Conservation (phyloP, 2,329 filamentous ascomycete genomes). For the Domatiomyces globalis region DNA sequence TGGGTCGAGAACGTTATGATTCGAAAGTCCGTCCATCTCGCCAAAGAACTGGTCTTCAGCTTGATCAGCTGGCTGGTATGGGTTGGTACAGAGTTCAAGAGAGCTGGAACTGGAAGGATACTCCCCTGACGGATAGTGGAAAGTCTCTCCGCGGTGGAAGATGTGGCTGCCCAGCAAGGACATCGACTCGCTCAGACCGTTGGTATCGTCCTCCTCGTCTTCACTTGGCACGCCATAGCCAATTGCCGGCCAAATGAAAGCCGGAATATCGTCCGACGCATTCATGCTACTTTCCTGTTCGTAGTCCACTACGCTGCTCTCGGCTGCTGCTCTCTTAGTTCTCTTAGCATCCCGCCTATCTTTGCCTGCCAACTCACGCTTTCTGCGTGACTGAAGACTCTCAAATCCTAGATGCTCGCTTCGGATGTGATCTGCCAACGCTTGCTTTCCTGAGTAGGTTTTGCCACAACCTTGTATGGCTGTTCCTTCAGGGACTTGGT, state of each 20-base stretch:
- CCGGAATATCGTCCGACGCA: not conserved
- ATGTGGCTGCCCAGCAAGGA: slow-evolving; percentile 13
- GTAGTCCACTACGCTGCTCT: not conserved
- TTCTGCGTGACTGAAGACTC: slow-evolving; percentile 17
- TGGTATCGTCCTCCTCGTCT: slow-evolving; percentile 3
- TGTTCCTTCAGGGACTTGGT: slow-evolving; percentile 22
- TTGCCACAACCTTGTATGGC: slow-evolving; percentile 54
- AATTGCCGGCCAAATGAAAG: not conserved
- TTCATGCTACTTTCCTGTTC: not conserved
- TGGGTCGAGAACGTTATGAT: not conserved
- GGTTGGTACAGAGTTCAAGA: not conserved
- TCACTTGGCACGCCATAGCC: not conserved
- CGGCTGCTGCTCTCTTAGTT: not conserved
- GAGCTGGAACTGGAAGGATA: slow-evolving; percentile 4
- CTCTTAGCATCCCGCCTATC: not conserved
- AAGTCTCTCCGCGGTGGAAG: slow-evolving; percentile 12
- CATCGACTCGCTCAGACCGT: slow-evolving; percentile 13
- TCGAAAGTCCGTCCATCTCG: not conserved
- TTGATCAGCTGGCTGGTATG: not conserved
- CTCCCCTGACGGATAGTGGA: slow-evolving; percentile 12
- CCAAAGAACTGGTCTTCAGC: not conserved
- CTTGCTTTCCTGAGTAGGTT: slow-evolving; percentile 61
- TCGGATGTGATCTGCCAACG: slow-evolving; percentile 70
- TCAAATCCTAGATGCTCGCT: slow-evolving; percentile 60
- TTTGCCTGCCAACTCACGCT: slow-evolving; percentile 5